Evolutionary conservation across 352 stramenopile genomes (phyloP), one percentile per base, ranked within the genome.

Genomic region (Pelagophyceae sp.): DNA sequence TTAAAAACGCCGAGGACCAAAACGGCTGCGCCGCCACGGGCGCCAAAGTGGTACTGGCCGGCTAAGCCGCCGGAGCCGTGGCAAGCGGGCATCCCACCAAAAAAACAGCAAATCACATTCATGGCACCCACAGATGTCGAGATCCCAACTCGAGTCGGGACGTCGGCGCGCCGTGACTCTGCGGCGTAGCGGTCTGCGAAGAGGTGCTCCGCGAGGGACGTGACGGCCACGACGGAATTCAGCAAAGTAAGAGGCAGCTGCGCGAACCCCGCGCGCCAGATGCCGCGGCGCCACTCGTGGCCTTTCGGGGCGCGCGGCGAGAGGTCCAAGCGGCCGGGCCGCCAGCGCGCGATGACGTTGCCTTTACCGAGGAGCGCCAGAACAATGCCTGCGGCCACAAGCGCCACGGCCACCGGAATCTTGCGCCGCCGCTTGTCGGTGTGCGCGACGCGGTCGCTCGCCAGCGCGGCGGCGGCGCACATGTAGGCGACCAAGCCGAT

Each of bases 191-290:
- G 86, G 72, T 91, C 90, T 0, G 91, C 92, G 85, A 96, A 97
- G 3, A 97, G 83, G 33, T 90, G 78, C 40, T 89, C 80, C 1
- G 91, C 90, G 63, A 97, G 84, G 37, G 91, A 90, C 77, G 93
- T 93, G 3, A 97, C 86, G 35, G 88, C 91, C 20, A 97, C 87
- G n/a, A 96, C 90, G 67, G 85, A 93, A 83, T 97, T 97, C 61
- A 97, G 82, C 32, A 93, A 87, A 32, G 93, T 96, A 15, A 97
- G 82, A 17, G 93, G 92, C 15, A 97, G 71, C 79, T 97, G 93
- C 19, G 93, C 91, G 54, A 97, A 77, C 32, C 92, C 89, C 29
- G 94, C 87, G 65, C 95, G 86, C 6, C 94, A 77, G 75, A 97
- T 94, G 3, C 88, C 92, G 50, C 81, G 72, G 72, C 84, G 65